These are phyloP conservation scores for Chytriomyces sp. DNA, from an alignment of 192 early-diverging fungal genomes.

Conservation along the genomic window DNA sequence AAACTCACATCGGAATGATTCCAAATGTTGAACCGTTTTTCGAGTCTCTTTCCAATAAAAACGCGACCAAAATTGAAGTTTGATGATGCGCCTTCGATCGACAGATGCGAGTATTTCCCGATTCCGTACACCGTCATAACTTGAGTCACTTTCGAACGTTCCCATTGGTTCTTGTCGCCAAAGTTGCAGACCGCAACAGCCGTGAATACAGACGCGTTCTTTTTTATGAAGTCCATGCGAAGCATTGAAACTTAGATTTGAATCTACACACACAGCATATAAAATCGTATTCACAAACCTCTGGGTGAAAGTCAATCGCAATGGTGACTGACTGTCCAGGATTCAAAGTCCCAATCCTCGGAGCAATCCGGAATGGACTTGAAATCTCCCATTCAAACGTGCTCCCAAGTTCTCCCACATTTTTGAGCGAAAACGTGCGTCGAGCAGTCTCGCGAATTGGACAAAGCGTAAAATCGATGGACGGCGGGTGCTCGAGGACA, in stretches of 20 bases:
- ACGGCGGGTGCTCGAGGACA: constrained; percentile 52
- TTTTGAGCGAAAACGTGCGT: constrained; percentile 50
- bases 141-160: constrained; percentile 42
- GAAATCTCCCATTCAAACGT: constrained; percentile 57
- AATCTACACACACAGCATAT: no score
- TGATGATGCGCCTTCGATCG: constrained; percentile 38
- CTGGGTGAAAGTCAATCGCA: constrained; percentile 56
- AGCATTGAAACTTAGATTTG: neutral
- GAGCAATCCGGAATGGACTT: constrained; percentile 52
- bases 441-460: constrained; percentile 55
- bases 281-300: constrained; percentile 33
- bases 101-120: constrained; percentile 62
- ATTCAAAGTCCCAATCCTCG: constrained; percentile 41
- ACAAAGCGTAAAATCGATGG: constrained; percentile 57
- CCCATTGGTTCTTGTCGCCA: constrained; percentile 54
- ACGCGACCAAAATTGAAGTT: constrained; percentile 61
- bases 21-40: constrained; percentile 48
- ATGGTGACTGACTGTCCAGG: constrained; percentile 42
- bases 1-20: constrained; percentile 52
- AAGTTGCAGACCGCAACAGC: constrained; percentile 56
- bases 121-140: constrained; percentile 53
- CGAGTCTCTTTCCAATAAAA: constrained; percentile 53
- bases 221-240: neutral
- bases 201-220: constrained; percentile 56
- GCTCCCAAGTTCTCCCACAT: constrained; percentile 55